Evolutionary conservation across 202 grass and related monocot species (phyloP).

Genomic region (Hordeum pubiflorum): DNA sequence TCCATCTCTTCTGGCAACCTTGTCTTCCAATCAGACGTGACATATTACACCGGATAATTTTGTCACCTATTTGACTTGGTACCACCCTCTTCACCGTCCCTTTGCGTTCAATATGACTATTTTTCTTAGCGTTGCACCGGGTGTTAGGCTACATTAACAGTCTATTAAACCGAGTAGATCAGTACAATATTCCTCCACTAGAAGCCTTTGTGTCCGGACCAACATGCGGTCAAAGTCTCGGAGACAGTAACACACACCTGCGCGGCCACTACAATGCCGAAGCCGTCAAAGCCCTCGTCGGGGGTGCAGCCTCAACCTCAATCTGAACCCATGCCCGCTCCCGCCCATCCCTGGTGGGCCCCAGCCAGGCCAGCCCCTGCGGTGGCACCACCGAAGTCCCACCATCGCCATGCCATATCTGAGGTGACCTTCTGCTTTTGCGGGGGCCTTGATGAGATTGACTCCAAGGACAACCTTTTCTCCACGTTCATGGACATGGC

Average conservation of each 20-base stretch:
- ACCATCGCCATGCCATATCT: constrained; percentile 93
- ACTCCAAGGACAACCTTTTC: constrained; percentile 64
- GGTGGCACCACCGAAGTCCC: neutral
- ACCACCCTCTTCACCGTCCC: too few species aligned
- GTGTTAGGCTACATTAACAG: too few species aligned
- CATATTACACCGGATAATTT: too few species aligned
- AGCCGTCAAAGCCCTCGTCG: constrained; percentile 39
- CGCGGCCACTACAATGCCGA: constrained; percentile 26
- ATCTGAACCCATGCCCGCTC: constrained; percentile 21
- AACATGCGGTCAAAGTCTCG: neutral
- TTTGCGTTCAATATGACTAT: too few species aligned
- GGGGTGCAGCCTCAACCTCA: constrained; percentile 28
- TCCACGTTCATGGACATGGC: constrained; percentile 94
- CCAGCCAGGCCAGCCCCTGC: neutral
- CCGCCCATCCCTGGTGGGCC: constrained; percentile 27
- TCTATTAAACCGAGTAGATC: too few species aligned
- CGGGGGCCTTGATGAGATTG: too few species aligned
- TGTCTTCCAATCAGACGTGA: too few species aligned
- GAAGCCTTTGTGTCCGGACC: neutral
- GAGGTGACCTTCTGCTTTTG: constrained; percentile 58
- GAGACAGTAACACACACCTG: neutral
- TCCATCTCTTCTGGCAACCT: too few species aligned
- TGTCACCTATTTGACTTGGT: too few species aligned
- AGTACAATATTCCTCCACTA: neutral
- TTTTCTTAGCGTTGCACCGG: too few species aligned